Evolutionary conservation across 2,329 filamentous ascomycete genomes (phyloP).

Genomic region (Cytospora piceae): DNA sequence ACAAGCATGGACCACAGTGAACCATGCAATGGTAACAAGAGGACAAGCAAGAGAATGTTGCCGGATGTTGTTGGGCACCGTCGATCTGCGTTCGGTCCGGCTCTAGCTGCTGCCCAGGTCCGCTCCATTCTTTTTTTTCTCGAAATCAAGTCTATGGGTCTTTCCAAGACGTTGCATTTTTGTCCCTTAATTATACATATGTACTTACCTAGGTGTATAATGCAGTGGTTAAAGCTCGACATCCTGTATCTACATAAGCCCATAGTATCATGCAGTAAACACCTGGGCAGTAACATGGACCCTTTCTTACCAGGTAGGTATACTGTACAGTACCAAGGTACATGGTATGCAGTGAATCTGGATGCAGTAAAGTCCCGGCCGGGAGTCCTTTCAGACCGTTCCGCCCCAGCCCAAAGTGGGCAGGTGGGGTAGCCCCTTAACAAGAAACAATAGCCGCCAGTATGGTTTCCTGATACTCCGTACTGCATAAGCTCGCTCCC

Average conservation of each 20-base stretch:
- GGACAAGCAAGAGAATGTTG: neutral
- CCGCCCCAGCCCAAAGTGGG: slow-evolving; percentile 7
- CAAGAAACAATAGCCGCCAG: slow-evolving; percentile 21
- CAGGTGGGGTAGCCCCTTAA: slow-evolving; percentile 22
- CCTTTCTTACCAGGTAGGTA: neutral
- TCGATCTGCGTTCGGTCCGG: neutral
- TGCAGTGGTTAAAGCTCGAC: too few relatives aligned
- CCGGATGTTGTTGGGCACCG: neutral
- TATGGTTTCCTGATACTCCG: slow-evolving; percentile 21
- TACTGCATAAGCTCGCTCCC: neutral
- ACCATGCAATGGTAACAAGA: neutral
- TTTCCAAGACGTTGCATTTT: neutral
- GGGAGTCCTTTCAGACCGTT: slow-evolving; percentile 21
- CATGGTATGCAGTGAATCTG: neutral
- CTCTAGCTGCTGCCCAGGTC: neutral
- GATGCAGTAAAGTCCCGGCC: slow-evolving; percentile 9
- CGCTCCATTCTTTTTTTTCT: neutral
- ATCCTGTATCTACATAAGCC: too few relatives aligned
- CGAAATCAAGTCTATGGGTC: neutral
- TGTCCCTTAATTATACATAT: neutral
- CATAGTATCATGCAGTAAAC: neutral
- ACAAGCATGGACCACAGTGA: neutral
- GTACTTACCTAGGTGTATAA: neutral
- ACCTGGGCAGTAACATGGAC: rapidly evolving
- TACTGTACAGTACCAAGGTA: neutral